These are phyloP conservation scores for Centrapalus pauciflorus DNA, from an alignment of 129 eudicot species.

Conservation along the genomic window DNA sequence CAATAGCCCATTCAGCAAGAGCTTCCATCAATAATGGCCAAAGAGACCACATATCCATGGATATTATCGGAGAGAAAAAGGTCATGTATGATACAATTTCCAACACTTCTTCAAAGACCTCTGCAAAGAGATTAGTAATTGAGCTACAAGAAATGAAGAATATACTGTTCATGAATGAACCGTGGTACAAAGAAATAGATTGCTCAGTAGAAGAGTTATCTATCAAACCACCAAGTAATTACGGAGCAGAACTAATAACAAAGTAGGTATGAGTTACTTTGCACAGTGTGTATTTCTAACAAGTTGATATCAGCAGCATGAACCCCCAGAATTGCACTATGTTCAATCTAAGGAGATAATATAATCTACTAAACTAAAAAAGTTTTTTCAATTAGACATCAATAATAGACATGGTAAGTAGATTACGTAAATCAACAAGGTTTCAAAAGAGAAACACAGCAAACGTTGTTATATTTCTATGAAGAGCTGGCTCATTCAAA, in stretches of 20 bases:
- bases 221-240: neutral
- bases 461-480: no score
- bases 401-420: no score
- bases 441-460: no score
- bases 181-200: neutral
- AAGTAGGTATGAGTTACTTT: neutral
- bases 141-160: neutral
- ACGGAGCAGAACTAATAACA: neutral
- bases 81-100: slow-evolving; percentile 96
- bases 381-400: no score
- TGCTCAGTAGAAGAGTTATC: neutral
- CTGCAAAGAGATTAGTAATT: slow-evolving; percentile 34
- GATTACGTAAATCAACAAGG: no score
- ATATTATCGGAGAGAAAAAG: slow-evolving; percentile 78
- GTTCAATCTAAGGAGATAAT: neutral
- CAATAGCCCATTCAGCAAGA: slow-evolving; percentile 91
- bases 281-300: neutral
- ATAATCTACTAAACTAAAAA: no score
- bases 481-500: neutral
- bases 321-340: neutral
- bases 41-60: slow-evolving; percentile 94
- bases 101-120: slow-evolving; percentile 90
- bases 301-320: neutral
- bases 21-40: slow-evolving; percentile 93
- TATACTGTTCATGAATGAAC: neutral